These are phyloP conservation scores for Mycena rebaudengoi DNA, from an alignment of 768 basidiomycete species.

Conservation along the genomic window DNA sequence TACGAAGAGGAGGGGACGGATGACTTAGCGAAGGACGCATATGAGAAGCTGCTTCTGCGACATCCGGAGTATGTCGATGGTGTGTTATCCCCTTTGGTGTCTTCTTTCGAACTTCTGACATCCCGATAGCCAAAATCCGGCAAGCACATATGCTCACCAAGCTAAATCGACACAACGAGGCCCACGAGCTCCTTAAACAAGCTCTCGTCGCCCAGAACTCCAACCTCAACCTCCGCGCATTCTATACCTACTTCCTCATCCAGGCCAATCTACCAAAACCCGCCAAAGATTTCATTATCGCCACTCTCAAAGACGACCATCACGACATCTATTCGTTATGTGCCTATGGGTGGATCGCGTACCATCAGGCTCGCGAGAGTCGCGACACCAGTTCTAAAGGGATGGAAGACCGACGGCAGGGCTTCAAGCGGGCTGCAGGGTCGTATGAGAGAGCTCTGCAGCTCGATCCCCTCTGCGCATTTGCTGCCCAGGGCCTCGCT, in stretches of 20 bases:
- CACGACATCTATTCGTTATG: slow-evolving; percentile 93
- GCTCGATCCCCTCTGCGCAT: slow-evolving; percentile 85
- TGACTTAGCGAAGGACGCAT: slow-evolving; percentile 82
- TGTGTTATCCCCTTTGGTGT: slow-evolving; percentile 47
- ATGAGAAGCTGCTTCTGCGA: slow-evolving; percentile 83
- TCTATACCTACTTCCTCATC: slow-evolving; percentile 92
- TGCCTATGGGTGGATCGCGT: slow-evolving; percentile 87
- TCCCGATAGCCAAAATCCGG: slow-evolving; percentile 85
- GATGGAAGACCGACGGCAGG: slow-evolving; percentile 75
- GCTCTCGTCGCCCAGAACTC: slow-evolving; percentile 78
- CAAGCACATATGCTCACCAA: slow-evolving; percentile 82
- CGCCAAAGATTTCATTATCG: slow-evolving; percentile 91
- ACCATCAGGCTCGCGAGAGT: slow-evolving; percentile 86
- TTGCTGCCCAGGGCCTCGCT: slow-evolving; percentile 95
- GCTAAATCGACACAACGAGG: slow-evolving; percentile 78
- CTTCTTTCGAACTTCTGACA: neutral
- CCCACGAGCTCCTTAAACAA: slow-evolving; percentile 91
- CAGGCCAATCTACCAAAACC: slow-evolving; percentile 73
- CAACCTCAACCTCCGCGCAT: slow-evolving; percentile 90
- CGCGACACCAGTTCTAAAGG: slow-evolving; percentile 67
- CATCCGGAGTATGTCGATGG: slow-evolving; percentile 98
- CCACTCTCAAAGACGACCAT: slow-evolving; percentile 87
- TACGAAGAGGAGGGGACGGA: slow-evolving; percentile 88
- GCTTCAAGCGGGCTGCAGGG: slow-evolving; percentile 86
- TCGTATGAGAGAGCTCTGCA: slow-evolving; percentile 92